A percentile compares a stretch with the other conserved stretches of the same genome.
Conservation (phyloP, 1,284 basidiomycete genomes). For the Apiotrichum porosum region DNA sequence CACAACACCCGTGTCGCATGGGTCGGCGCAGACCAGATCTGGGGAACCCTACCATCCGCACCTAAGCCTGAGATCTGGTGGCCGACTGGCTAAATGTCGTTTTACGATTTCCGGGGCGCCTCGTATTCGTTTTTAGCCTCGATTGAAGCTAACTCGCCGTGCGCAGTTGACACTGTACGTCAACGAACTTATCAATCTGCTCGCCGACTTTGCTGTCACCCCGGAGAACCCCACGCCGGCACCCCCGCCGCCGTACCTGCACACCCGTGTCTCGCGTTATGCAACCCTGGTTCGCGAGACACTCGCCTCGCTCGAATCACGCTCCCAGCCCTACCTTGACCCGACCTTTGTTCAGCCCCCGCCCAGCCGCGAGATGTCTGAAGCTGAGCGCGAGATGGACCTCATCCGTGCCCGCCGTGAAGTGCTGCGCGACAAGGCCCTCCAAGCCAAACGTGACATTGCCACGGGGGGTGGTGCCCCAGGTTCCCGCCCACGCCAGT, state of each 20-base stretch:
- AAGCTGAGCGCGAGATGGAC: constrained; percentile 44
- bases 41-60: no score
- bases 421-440: constrained; percentile 34
- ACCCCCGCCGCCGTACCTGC: constrained; percentile 30
- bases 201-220: constrained; percentile 24
- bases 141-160: background rate
- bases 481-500: background rate
- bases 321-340: constrained; percentile 20
- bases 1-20: no score
- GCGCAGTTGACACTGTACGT: constrained; percentile 27
- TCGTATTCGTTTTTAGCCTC: no score
- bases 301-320: constrained; percentile 22
- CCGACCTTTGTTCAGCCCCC: constrained; percentile 15
- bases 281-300: constrained; percentile 24
- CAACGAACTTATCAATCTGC: constrained; percentile 24
- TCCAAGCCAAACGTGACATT: constrained; percentile 13
- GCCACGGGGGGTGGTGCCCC: background rate
- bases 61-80: no score
- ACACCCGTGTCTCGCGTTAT: constrained; percentile 30
- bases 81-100: no score
- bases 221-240: constrained; percentile 17
- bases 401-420: constrained; percentile 36
- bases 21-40: no score
- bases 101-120: no score
- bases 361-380: constrained; percentile 17